These are phyloP conservation scores for Cyberlindnera americana DNA, from an alignment of 805 yeast genomes.

Conservation along the genomic window DNA sequence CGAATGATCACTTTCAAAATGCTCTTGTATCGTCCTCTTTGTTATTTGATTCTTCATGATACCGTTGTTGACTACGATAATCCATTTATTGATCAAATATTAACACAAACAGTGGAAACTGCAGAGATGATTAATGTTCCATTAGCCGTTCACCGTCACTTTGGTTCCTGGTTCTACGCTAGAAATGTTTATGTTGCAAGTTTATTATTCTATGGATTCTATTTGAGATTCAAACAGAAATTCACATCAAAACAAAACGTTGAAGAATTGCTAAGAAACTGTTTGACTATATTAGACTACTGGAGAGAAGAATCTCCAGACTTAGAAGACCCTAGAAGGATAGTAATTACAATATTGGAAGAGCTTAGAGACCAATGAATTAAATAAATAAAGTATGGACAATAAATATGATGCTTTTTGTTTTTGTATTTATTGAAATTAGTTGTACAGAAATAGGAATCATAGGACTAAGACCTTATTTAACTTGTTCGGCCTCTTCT, in stretches of 20 bases:
- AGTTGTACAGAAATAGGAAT: neutral
- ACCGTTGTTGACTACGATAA: constrained; percentile 11
- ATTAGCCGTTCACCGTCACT: constrained; percentile 26
- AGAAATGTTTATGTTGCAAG: constrained; percentile 17
- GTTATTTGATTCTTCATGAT: constrained; percentile 19
- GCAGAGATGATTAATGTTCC: constrained; percentile 21
- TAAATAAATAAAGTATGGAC: too few relatives aligned
- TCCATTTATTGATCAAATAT: constrained; percentile 17
- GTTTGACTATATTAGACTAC: constrained; percentile 14
- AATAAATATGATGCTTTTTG: neutral
- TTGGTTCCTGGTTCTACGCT: constrained; percentile 26
- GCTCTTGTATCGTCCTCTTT: constrained; percentile 22
- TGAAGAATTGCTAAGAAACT: constrained; percentile 6
- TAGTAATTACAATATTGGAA: constrained; percentile 5
- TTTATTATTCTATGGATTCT: constrained; percentile 11
- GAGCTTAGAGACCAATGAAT: constrained; percentile 1
- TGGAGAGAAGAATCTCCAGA: constrained; percentile 25
- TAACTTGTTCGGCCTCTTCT: constrained; percentile 1
- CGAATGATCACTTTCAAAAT: constrained; percentile 22
- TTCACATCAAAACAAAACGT: constrained; percentile 14
- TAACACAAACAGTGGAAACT: constrained; percentile 18
- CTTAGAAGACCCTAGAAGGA: constrained; percentile 10
- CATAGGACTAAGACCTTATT: neutral
- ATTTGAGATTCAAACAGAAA: constrained; percentile 10
- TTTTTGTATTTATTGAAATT: too few relatives aligned